A percentile compares a stretch with the other conserved stretches of the same genome.
phyloP scores from a whole-genome alignment of 2,329 filamentous ascomycete species.

The Penicillium frequentans region DNA sequence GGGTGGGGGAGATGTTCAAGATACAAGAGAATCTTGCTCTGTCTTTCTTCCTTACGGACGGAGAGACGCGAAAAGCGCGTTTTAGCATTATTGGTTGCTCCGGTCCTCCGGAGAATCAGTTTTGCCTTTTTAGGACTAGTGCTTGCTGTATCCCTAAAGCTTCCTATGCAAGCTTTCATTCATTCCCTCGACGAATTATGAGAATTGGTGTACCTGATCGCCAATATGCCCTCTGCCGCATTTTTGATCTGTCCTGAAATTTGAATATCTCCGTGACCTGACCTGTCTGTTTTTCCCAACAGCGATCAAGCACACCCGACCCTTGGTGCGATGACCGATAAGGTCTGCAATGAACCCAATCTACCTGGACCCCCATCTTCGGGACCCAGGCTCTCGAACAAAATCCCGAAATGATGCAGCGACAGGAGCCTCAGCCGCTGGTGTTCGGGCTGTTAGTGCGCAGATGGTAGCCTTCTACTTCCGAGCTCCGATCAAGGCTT shows the following conservation, averaged over 20 bases:
- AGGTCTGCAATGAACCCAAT: conserved; percentile 16
- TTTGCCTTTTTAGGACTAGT: conserved; percentile 22
- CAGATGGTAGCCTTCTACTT: conserved; percentile 90
- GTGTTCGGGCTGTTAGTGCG: conserved; percentile 78
- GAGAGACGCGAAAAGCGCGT: conserved; percentile 28
- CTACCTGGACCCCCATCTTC: conserved; percentile 16
- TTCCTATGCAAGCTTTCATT: neutral
- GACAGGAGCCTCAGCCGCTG: conserved; percentile 79
- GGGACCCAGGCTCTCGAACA: conserved; percentile 27
- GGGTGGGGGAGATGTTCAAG: neutral
- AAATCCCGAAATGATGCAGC: conserved; percentile 60
- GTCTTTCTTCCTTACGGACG: neutral
- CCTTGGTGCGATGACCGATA: conserved; percentile 2
- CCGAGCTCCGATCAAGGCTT: conserved; percentile 84
- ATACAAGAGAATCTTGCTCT: neutral
- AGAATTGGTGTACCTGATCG: neutral
- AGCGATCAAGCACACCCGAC: neutral
- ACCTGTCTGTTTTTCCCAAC: neutral
- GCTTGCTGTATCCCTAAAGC: neutral
- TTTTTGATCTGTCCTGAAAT: neutral
- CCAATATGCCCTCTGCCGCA: neutral
- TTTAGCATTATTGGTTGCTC: conserved; percentile 12
- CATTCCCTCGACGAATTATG: neutral
- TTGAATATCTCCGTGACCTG: neutral
- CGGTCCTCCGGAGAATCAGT: conserved; percentile 18